Evolutionary conservation across 352 stramenopile genomes (phyloP), one percentile per base, ranked within the genome.

Genomic region (Blastocystis sp.): DNA sequence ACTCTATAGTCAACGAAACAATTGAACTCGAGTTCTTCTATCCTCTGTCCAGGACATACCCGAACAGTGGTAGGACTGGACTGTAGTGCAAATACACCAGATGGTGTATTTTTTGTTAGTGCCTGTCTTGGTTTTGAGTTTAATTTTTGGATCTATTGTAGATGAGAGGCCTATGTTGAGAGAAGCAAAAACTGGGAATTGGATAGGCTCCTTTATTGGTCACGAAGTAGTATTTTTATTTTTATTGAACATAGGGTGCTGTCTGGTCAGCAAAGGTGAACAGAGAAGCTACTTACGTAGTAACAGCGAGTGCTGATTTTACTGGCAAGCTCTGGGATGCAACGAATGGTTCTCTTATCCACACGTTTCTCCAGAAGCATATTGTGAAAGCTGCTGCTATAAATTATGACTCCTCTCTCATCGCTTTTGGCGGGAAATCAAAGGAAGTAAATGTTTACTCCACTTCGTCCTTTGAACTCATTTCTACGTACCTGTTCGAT

Each of bases 131-230:
- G 64, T 90, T 20, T 43, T 20, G 9, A 59, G 13, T 53, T 50
- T 54, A 24, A 26, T 20, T 20, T 24, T 2, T 30, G 43, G 7
- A 20, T 88, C 9, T 26, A 39, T 65, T 47, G 53, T 37, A 90
- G 94, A 96, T 91, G 96, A 96, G 90, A 91, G 94, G 56, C 94
- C 94, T 47, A 96, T 96, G 94, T 91, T 96, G 65, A 93, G 94
- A 2, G 93, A 93, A 68, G 93, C 91, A 7, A 92, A 93, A 62
- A 93, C 94, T 37, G 94, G 94, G 69, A 93, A 96, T 91, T 96
- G 94, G 94, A 95, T 96, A 85, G 94, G 94, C 64, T 96, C 93
- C 54, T 96, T 96, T 76, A 93, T 96, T 55, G 94, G 94, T 56
- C 94, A 96, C 91, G 96, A 96, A 79, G 59, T 90, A 43, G 59